These are phyloP conservation scores for Gaeumannomyces tritici DNA, from an alignment of 2,329 filamentous ascomycete genomes.

Conservation along the genomic window DNA sequence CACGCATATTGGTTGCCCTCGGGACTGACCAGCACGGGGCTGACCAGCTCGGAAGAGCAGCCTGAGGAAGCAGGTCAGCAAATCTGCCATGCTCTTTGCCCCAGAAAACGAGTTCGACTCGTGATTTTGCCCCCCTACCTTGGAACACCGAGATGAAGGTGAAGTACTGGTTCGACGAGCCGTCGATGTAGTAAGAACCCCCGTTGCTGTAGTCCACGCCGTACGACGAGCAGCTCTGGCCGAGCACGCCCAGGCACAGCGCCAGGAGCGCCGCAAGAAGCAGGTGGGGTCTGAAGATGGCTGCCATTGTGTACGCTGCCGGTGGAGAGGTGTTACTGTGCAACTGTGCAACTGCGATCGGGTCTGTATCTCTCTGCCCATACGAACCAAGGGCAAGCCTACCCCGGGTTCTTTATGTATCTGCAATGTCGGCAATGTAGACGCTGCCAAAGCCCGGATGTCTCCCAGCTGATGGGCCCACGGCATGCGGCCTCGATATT, in stretches of 20 bases:
- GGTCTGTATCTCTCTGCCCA: not conserved
- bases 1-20: constrained; percentile 23
- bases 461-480: not conserved
- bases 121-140: not conserved
- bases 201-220: constrained; percentile 28
- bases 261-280: constrained; percentile 13
- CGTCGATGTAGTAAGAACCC: constrained; percentile 27
- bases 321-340: not conserved
- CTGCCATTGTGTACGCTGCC: constrained; percentile 11
- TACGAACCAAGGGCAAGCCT: not conserved
- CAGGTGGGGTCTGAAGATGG: constrained; percentile 10
- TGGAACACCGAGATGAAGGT: constrained; percentile 27
- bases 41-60: constrained; percentile 22
- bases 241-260: constrained; percentile 9
- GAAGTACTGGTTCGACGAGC: constrained; percentile 25
- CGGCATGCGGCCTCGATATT: constrained; percentile 8
- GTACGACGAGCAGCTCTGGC: constrained; percentile 21
- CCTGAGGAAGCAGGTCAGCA: constrained; percentile 13
- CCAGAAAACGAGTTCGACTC: not conserved
- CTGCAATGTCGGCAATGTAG: not conserved
- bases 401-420: not conserved
- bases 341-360: not conserved
- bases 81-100: not conserved
- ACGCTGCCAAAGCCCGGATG: not conserved
- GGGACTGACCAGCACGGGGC: constrained; percentile 23